Base-by-base conservation (phyloP, 768 basidiomycete genomes). In the Stropharia rugosoannulata region DNA sequence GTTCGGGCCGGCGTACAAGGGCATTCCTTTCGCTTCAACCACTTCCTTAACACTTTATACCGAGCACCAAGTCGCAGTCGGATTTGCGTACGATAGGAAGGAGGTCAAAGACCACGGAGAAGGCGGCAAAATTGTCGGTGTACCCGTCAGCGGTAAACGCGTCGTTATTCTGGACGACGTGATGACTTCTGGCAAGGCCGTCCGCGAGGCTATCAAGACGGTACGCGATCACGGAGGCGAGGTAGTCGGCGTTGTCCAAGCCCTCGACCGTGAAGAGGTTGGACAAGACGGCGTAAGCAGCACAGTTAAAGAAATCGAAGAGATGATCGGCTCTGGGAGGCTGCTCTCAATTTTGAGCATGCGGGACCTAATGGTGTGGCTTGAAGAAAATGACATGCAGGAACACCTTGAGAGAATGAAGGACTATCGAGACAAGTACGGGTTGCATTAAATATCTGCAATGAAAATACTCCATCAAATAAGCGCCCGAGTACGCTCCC, bases 1-100 rank as follows among this genome's bases (percentile, higher is more conserved):
- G 35, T 97, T 98, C 63, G 96, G 96, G 0, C 96, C 96, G 0
- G 95, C 96, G 2, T 98, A 98, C 77, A 98, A 98, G 74, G 96
- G 94, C 22, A 98, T 98, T 66, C 82, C 95, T 0, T 85, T 99
- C 49, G 95, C 95, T 0, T 89, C 95, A 0, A 81, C 89, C 35
- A 91, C 95, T 3, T 79, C 89, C 2, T 79, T 95, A 16, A 78
- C 87, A 18, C 79, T 99, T 36, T 80, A 86, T 54, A 80, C 87
- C 11, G 77, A 83, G 45, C 78, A 92, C 65, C 72, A 75, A 4
- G 77, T 84, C 40, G 56, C 73, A 35, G 84, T 95, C 27, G 93
- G 90, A 0, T 93, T 92, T 61, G 89, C 90, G 18, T 97, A 95
- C 63, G 95, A 98, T 67, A 83, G 96, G 45, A 99, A 99, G 72